Percentiles rank a stretch among this genome's conserved stretches.
Conservation (phyloP, 805 yeast genomes). For the Suhomyces sp. region DNA sequence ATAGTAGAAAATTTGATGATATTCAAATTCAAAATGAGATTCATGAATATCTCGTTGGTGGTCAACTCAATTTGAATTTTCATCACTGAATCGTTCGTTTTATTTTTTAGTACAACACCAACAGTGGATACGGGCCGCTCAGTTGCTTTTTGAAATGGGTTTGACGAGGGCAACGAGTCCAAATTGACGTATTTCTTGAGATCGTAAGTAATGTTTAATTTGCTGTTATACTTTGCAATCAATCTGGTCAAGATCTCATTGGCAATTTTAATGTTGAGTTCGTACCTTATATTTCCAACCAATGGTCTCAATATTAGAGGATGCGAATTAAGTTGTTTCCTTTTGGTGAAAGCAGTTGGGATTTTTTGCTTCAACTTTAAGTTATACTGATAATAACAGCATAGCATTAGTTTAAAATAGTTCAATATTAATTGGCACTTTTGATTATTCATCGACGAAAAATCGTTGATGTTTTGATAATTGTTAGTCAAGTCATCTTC, state of each 20-base stretch:
- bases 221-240: slow-evolving; percentile 11
- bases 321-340: slow-evolving; percentile 42
- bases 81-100: slow-evolving; percentile 16
- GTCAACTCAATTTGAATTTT: slow-evolving; percentile 31
- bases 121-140: slow-evolving; percentile 36
- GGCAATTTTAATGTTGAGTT: slow-evolving; percentile 33
- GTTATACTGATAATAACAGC: slow-evolving; percentile 53
- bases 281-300: slow-evolving; percentile 58
- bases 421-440: slow-evolving; percentile 54
- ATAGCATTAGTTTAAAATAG: slow-evolving; percentile 58
- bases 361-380: slow-evolving; percentile 41
- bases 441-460: slow-evolving; percentile 30
- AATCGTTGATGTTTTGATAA: slow-evolving; percentile 29
- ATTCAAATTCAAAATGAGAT: slow-evolving; percentile 33
- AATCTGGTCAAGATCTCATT: slow-evolving; percentile 26
- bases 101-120: slow-evolving; percentile 20
- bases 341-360: slow-evolving; percentile 47
- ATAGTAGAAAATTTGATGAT: slow-evolving; percentile 28
- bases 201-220: slow-evolving; percentile 7
- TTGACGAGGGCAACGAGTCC: slow-evolving; percentile 11
- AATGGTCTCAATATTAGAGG: slow-evolving; percentile 53
- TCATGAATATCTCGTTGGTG: slow-evolving; percentile 41
- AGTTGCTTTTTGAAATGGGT: slow-evolving; percentile 40
- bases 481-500: slow-evolving; percentile 35
- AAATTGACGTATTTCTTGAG: slow-evolving; percentile 27